phyloP scores from a whole-genome alignment of 75 land plant species.

The Isoetes taiwanensis region DNA sequence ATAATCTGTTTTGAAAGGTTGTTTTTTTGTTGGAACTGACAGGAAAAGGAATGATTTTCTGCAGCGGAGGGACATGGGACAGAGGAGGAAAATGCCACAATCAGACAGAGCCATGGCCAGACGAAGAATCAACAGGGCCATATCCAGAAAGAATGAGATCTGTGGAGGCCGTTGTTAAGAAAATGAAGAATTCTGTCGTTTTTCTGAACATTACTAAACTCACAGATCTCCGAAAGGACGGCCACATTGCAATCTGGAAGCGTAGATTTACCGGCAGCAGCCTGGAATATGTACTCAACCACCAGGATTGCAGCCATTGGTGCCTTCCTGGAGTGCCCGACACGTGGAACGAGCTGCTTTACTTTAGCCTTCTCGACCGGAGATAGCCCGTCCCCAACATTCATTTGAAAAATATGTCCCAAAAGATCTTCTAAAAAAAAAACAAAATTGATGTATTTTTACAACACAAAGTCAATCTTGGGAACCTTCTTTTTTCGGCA shows the following conservation, averaged over 20 bases:
- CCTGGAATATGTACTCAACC: constrained; percentile 1
- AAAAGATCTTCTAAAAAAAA: no score
- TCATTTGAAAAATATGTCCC: no score
- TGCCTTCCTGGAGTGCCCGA: constrained; percentile 87
- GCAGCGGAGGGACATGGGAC: constrained; percentile 65
- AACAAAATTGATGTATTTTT: no score
- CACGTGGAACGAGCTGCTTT: constrained; percentile 70
- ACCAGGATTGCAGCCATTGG: constrained; percentile 78
- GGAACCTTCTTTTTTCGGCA: no score
- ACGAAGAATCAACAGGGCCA: constrained; percentile 12
- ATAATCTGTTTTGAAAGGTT: neutral
- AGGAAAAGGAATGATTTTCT: no score
- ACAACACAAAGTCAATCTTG: no score
- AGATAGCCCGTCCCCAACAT: no score
- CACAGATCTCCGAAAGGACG: constrained; percentile 64
- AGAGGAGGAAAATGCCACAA: constrained; percentile 44
- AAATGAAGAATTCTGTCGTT: constrained; percentile 48
- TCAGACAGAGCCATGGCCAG: constrained; percentile 24
- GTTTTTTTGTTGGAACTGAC: constrained; percentile 33
- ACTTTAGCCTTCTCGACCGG: constrained; percentile 27
- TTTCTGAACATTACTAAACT: constrained; percentile 51
- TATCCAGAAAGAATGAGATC: no score
- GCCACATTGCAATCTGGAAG: constrained; percentile 57
- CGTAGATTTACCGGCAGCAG: neutral
- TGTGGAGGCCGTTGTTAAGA: constrained; percentile 44